These are phyloP conservation scores for Gossypium lobatum DNA, from an alignment of 441 rosid species.

Conservation along the genomic window DNA sequence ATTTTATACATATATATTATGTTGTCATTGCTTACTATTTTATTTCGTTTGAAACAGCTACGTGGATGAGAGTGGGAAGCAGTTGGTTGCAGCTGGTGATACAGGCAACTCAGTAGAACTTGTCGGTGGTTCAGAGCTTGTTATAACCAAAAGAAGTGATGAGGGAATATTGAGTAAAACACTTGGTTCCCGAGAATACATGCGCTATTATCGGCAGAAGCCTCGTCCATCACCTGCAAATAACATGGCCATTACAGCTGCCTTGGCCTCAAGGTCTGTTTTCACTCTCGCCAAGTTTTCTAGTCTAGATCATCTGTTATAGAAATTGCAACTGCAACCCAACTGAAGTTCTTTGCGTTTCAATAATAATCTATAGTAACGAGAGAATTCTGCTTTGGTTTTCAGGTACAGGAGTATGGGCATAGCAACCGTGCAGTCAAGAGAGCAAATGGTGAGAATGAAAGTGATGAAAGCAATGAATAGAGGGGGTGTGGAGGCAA, in stretches of 20 bases:
- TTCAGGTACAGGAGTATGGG: constrained; percentile 87
- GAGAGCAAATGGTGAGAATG: constrained; percentile 74
- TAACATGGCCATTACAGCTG: constrained; percentile 42
- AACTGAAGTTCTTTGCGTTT: background rate
- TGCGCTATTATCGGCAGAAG: constrained; percentile 89
- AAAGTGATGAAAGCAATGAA: constrained; percentile 79
- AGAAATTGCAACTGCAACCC: background rate
- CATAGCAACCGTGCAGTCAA: constrained; percentile 69
- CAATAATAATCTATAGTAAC: background rate
- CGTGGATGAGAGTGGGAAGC: constrained; percentile 58
- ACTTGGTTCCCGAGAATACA: constrained; percentile 82
- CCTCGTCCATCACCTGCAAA: constrained; percentile 77
- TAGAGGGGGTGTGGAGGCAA: constrained; percentile 46
- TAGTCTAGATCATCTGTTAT: background rate
- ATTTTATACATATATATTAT: background rate
- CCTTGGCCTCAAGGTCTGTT: constrained; percentile 63
- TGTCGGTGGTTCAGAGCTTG: constrained; percentile 79
- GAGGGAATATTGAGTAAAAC: constrained; percentile 44
- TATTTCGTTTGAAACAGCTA: constrained; percentile 40
- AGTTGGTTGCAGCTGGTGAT: constrained; percentile 64
- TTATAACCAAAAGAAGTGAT: constrained; percentile 57
- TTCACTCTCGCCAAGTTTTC: constrained; percentile 3
- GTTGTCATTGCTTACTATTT: background rate
- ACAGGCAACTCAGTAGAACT: constrained; percentile 49
- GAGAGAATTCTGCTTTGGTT: background rate